Percentiles rank a stretch among this genome's conserved stretches.
Conservation (phyloP, 495 filamentous ascomycete genomes). For the Immersiella caudata region DNA sequence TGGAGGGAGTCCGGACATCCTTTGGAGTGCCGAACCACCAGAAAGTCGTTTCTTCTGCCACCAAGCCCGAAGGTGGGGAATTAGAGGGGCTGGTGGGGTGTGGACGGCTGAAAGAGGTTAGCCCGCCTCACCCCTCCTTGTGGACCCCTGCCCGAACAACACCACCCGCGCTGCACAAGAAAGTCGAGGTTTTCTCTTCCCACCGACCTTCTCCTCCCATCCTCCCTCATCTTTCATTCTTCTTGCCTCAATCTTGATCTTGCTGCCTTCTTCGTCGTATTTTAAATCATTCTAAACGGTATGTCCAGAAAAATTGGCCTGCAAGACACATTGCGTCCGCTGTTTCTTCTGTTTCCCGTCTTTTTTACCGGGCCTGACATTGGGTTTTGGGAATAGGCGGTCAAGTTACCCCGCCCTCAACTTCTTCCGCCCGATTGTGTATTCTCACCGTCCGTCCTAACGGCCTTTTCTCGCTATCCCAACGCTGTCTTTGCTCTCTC, state of each 20-base stretch:
- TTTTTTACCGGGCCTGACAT: background rate
- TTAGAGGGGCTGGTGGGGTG: slow-evolving; percentile 15
- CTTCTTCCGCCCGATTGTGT: slow-evolving; percentile 3
- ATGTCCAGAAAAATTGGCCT: background rate
- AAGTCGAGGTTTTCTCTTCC: slow-evolving; percentile 12
- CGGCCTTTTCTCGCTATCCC: background rate
- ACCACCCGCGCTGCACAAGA: background rate
- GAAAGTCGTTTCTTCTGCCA: slow-evolving; percentile 2
- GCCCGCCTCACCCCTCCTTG: background rate
- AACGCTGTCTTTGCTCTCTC: background rate
- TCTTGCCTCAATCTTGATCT: background rate
- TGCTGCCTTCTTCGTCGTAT: slow-evolving; percentile 1
- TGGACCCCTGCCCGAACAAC: background rate
- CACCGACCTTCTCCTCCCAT: slow-evolving; percentile 18
- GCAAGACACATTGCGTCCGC: background rate
- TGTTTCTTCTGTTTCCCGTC: background rate
- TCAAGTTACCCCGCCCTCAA: slow-evolving; percentile 20
- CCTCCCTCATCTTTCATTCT: slow-evolving; percentile 10
- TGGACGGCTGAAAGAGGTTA: slow-evolving; percentile 13
- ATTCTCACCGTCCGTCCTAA: background rate
- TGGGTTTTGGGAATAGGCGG: slow-evolving; percentile 4
- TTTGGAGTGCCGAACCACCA: background rate
- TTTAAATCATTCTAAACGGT: background rate
- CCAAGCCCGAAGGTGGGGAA: slow-evolving; percentile 3
- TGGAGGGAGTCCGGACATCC: background rate